Percentiles rank a stretch among this genome's conserved stretches.
Evolutionary conservation across 2,329 filamentous ascomycete species (phyloP).

Genomic region (Fusarium citri): DNA sequence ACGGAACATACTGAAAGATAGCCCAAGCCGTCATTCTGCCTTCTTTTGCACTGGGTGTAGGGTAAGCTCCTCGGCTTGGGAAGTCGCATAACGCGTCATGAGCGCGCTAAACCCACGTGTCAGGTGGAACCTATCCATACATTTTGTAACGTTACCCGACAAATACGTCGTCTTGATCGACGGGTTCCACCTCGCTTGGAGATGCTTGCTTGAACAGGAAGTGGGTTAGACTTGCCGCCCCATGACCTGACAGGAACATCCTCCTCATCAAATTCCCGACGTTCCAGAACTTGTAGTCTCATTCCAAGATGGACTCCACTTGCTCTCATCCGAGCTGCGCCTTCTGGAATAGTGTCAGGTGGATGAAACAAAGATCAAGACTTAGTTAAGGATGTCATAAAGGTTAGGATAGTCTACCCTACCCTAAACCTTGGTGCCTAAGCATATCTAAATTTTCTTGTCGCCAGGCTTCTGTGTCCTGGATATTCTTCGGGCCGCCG

Average conservation of each 20-base stretch:
- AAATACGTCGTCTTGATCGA: not conserved
- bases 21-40: accelerated
- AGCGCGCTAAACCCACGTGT: not conserved
- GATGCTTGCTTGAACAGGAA: not conserved
- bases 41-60: accelerated
- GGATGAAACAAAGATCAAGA: too few relatives aligned
- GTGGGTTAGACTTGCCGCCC: not conserved
- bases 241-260: not conserved
- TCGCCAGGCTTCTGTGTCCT: too few relatives aligned
- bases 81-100: not conserved
- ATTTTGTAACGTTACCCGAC: not conserved
- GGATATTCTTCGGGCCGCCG: too few relatives aligned
- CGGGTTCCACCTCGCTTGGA: not conserved
- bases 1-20: not conserved
- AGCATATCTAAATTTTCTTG: too few relatives aligned
- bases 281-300: not conserved
- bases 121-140: not conserved
- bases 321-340: not conserved
- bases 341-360: not conserved
- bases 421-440: too few relatives aligned
- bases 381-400: too few relatives aligned
- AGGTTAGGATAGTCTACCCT: too few relatives aligned
- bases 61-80: not conserved
- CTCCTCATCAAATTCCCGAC: not conserved
- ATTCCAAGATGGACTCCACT: not conserved